Evolutionary conservation across 345 rosid genomes (phyloP).

Genomic region (Lepidium africanum): DNA sequence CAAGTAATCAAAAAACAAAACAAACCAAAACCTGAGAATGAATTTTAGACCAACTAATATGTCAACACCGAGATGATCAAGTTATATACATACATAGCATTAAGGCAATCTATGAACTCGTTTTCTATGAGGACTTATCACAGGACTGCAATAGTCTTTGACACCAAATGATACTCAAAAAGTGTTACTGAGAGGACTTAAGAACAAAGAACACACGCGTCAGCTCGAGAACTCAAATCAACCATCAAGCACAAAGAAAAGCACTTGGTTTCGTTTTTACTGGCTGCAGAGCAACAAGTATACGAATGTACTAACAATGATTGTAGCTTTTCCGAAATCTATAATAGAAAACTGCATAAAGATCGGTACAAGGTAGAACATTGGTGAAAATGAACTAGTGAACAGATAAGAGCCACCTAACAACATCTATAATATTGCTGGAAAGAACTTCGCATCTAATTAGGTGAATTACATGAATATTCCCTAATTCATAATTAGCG

Average conservation of each 20-base stretch:
- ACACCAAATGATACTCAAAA: not conserved
- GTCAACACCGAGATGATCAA: not conserved
- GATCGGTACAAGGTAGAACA: not conserved
- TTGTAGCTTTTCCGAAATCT: not conserved
- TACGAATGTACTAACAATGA: not conserved
- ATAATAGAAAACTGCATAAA: not conserved
- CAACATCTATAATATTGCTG: not conserved
- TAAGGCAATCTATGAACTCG: not conserved
- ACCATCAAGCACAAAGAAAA: not conserved
- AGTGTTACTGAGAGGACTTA: not conserved
- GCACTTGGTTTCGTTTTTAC: not conserved
- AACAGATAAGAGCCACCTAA: conserved; percentile 8
- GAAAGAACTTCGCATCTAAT: not conserved
- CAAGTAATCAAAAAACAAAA: not conserved
- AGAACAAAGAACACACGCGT: not conserved
- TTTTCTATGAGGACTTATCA: not conserved
- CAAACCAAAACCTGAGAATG: not conserved
- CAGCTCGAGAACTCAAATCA: not conserved
- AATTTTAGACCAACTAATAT: not conserved
- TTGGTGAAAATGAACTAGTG: not conserved
- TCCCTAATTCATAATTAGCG: not conserved
- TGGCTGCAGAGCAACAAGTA: not conserved
- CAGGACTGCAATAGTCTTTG: not conserved
- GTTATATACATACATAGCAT: not conserved
- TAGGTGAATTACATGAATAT: not conserved